These are phyloP conservation scores for Pulveroboletus ravenelii DNA, from an alignment of 768 basidiomycete species.

Conservation along the genomic window DNA sequence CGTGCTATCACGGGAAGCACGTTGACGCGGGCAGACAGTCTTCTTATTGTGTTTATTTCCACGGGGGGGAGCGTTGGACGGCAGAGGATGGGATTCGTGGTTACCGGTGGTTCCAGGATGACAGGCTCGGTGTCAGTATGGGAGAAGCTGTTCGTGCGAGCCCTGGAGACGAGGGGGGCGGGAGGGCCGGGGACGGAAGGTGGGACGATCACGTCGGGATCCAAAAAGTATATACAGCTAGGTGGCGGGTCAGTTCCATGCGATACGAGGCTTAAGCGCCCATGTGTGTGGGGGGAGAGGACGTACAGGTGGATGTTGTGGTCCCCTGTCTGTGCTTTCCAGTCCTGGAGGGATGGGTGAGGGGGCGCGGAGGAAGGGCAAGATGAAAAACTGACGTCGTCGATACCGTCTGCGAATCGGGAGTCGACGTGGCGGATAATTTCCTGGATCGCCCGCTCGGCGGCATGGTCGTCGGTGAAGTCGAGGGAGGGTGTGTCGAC, in stretches of 20 bases:
- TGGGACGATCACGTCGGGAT: slow-evolving; percentile 77
- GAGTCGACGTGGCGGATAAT: slow-evolving; percentile 69
- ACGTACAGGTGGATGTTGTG: slow-evolving; percentile 79
- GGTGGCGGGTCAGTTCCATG: slow-evolving; percentile 18
- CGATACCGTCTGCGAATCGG: slow-evolving; percentile 66
- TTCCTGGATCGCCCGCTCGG: slow-evolving; percentile 62
- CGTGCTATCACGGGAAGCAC: slow-evolving; percentile 83
- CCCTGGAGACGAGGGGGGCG: slow-evolving; percentile 60
- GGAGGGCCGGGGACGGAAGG: slow-evolving; percentile 63
- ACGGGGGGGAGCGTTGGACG: slow-evolving; percentile 62
- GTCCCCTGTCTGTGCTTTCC: slow-evolving; percentile 65
- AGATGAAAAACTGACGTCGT: slow-evolving; percentile 58
- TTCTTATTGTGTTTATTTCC: slow-evolving; percentile 76
- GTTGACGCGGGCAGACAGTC: slow-evolving; percentile 77
- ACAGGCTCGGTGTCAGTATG: slow-evolving; percentile 70
- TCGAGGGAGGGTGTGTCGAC: slow-evolving; percentile 83
- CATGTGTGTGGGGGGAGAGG: slow-evolving; percentile 8
- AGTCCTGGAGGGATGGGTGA: slow-evolving; percentile 46
- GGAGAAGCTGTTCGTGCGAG: slow-evolving; percentile 68
- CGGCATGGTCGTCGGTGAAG: slow-evolving; percentile 58
- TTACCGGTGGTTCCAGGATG: slow-evolving; percentile 75
- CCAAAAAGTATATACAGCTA: slow-evolving; percentile 85
- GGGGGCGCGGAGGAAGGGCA: slow-evolving; percentile 17
- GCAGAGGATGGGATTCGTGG: slow-evolving; percentile 64
- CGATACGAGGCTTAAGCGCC: slow-evolving; percentile 28